Conservation (phyloP, 352 stramenopile genomes). For the Globisporangium perplexum region DNA sequence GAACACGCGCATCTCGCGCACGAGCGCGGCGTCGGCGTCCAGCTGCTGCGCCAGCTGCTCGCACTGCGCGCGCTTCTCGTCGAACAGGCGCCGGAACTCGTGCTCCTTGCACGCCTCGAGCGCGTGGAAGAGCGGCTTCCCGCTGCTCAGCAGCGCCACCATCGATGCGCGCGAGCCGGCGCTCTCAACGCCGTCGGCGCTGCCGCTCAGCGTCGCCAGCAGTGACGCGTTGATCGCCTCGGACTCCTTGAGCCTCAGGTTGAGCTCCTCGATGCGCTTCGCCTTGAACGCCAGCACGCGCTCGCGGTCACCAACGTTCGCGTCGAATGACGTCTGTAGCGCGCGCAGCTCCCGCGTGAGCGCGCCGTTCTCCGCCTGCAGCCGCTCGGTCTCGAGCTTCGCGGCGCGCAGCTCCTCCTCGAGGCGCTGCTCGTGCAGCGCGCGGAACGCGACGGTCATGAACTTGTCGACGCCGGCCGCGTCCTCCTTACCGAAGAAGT, state of each 20-base stretch:
- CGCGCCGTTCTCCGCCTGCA: slow-evolving; percentile 27
- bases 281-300: slow-evolving; percentile 60
- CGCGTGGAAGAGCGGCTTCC: slow-evolving; percentile 44
- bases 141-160: slow-evolving; percentile 27
- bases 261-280: slow-evolving; percentile 56
- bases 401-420: slow-evolving; percentile 49
- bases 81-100: slow-evolving; percentile 42
- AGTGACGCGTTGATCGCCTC: slow-evolving; percentile 49
- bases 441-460: slow-evolving; percentile 51
- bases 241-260: slow-evolving; percentile 38
- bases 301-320: slow-evolving; percentile 64
- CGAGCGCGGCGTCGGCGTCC: slow-evolving; percentile 21
- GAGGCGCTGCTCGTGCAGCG: slow-evolving; percentile 61
- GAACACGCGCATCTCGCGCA: slow-evolving; percentile 30
- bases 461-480: slow-evolving; percentile 53
- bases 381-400: slow-evolving; percentile 28
- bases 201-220: slow-evolving; percentile 37
- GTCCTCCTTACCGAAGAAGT: slow-evolving; percentile 56
- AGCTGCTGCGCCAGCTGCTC: slow-evolving; percentile 27
- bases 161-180: slow-evolving; percentile 22
- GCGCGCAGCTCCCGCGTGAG: slow-evolving; percentile 33
- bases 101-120: slow-evolving; percentile 54
- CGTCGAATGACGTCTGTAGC: slow-evolving; percentile 31
- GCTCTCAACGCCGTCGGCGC: slow-evolving; percentile 14
- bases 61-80: slow-evolving; percentile 31